Percentiles rank a stretch among this genome's conserved stretches.
Evolutionary conservation across 306 rosid genomes (phyloP).

Genomic region (Vachellia collinsii): DNA sequence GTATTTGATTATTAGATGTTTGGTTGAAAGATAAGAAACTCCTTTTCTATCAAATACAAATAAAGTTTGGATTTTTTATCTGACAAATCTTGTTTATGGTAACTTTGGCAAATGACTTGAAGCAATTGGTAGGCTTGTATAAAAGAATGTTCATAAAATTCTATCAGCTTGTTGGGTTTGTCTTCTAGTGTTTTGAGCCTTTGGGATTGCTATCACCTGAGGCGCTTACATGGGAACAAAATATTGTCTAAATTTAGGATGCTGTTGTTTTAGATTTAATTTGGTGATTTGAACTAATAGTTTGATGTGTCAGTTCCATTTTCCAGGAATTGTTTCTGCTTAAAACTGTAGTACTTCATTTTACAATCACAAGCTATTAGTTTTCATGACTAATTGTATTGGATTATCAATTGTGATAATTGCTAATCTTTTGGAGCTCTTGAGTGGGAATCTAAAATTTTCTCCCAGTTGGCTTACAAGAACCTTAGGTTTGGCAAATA

Average conservation of each 20-base stretch:
- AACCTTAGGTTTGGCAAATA: neutral
- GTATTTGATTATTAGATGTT: slow-evolving; percentile 2
- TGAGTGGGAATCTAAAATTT: neutral
- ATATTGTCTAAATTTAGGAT: neutral
- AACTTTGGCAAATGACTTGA: neutral
- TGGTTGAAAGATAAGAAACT: slow-evolving; percentile 23
- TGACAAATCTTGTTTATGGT: slow-evolving; percentile 3
- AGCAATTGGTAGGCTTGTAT: slow-evolving; percentile 5
- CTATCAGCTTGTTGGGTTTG: neutral
- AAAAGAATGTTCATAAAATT: neutral
- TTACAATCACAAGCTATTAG: neutral
- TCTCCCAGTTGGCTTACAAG: neutral
- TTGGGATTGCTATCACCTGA: neutral
- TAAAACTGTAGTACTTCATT: neutral
- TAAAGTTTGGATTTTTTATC: neutral
- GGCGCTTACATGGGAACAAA: neutral
- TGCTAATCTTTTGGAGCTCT: neutral
- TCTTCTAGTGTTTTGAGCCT: neutral
- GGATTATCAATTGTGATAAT: neutral
- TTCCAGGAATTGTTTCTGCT: neutral
- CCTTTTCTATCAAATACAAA: neutral
- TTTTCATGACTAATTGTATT: neutral
- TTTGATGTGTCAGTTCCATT: neutral
- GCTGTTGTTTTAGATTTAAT: slow-evolving; percentile 3
- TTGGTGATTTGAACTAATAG: neutral